These are phyloP conservation scores for Skeletonema potamos DNA, from an alignment of 108 stramenopile genomes.

Conservation along the genomic window DNA sequence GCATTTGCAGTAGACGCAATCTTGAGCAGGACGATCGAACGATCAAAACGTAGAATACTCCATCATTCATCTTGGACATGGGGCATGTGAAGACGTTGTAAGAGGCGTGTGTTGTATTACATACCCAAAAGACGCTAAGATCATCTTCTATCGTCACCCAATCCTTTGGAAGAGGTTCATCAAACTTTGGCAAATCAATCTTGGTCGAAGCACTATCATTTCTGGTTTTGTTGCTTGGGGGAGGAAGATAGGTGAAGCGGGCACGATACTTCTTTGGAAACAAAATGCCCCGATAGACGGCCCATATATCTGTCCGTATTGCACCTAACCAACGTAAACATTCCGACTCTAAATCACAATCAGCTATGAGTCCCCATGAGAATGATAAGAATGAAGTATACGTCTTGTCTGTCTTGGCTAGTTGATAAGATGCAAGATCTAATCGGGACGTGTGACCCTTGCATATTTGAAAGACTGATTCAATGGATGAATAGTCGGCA, in stretches of 20 bases:
- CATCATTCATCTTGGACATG: constrained; percentile 69
- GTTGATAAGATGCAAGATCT: constrained; percentile 70
- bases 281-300: constrained; percentile 61
- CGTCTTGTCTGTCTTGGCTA: constrained; percentile 13
- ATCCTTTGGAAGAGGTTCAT: constrained; percentile 46
- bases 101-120: constrained; percentile 73
- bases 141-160: constrained; percentile 75
- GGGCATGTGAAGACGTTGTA: constrained; percentile 66
- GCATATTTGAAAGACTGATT: constrained; percentile 74
- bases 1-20: constrained; percentile 53
- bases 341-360: constrained; percentile 89
- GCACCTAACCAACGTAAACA: constrained; percentile 67
- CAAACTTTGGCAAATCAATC: constrained; percentile 52
- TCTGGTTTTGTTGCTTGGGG: background rate
- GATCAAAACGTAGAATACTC: constrained; percentile 76
- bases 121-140: constrained; percentile 85
- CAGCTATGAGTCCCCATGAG: constrained; percentile 86
- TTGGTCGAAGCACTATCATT: background rate
- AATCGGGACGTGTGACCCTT: constrained; percentile 56
- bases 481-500: constrained; percentile 48
- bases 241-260: constrained; percentile 71
- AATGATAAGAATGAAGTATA: constrained; percentile 80
- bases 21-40: constrained; percentile 61
- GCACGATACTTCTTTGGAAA: constrained; percentile 60
- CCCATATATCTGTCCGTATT: constrained; percentile 81